Conservation (phyloP, 345 rosid species). For the Populus pruinosa region DNA sequence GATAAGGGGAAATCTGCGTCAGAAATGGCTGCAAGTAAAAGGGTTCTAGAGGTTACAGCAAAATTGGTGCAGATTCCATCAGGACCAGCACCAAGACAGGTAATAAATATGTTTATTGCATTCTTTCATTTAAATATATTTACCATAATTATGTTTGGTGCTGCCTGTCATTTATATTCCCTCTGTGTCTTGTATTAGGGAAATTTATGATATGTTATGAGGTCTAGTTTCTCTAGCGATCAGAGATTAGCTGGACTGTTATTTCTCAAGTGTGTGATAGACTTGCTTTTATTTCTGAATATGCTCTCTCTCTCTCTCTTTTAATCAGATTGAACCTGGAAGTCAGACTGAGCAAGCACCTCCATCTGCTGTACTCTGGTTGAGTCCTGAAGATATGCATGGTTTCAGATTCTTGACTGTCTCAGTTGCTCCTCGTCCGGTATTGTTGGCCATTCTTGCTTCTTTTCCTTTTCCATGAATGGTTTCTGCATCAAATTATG, state of each 20-base stretch:
- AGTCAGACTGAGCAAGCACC: slow-evolving; percentile 99
- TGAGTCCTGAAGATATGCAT: slow-evolving; percentile 73
- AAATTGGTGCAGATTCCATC: slow-evolving; percentile 96
- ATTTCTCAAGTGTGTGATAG: slow-evolving; percentile 11
- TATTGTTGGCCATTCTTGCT: slow-evolving; percentile 29
- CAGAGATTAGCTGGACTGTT: slow-evolving; percentile 3
- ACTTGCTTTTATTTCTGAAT: slow-evolving; percentile 8
- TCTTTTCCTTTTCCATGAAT: slow-evolving; percentile 13
- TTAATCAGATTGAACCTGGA: slow-evolving; percentile 80
- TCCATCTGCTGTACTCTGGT: slow-evolving; percentile 77
- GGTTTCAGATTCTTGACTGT: slow-evolving; percentile 91
- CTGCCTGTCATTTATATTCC: neutral
- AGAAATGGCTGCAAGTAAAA: slow-evolving; percentile 51
- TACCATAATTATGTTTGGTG: neutral
- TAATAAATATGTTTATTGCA: slow-evolving; percentile 18
- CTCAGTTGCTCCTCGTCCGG: slow-evolving; percentile 94
- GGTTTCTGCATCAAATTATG: slow-evolving; percentile 2
- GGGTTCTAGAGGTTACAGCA: slow-evolving; percentile 76
- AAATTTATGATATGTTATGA: neutral
- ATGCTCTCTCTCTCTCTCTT: no score
- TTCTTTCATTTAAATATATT: neutral
- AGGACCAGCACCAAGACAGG: slow-evolving; percentile 94
- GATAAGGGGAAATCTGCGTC: slow-evolving; percentile 56
- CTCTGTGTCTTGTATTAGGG: slow-evolving; percentile 1
- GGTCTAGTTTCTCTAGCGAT: slow-evolving; percentile 1